A percentile compares a stretch with the other conserved stretches of the same genome.
phyloP scores from a whole-genome alignment of 306 rosid genomes.

The Cicer arietinum region DNA sequence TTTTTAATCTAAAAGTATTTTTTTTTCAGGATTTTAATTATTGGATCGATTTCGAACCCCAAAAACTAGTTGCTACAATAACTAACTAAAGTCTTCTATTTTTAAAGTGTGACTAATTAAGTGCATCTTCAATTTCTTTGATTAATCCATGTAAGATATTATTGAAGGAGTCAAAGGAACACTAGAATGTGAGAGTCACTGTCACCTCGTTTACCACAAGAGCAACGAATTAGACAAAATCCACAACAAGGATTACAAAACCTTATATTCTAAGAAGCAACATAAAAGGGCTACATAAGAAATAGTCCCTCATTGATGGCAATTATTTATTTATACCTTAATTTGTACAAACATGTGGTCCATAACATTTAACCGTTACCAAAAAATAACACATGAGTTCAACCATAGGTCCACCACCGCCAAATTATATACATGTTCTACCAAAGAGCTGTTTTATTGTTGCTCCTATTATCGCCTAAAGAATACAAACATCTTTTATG shows the following conservation, averaged over 20 bases:
- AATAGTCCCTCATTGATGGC: constrained; percentile 7
- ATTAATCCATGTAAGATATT: too few species aligned
- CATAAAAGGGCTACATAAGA: constrained; percentile 22
- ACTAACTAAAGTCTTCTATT: too few species aligned
- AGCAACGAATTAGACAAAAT: constrained; percentile 30
- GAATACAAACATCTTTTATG: constrained; percentile 3
- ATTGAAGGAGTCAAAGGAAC: constrained; percentile 27
- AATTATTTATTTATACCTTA: not conserved
- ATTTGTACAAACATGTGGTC: constrained; percentile 22
- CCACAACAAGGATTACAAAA: constrained; percentile 26
- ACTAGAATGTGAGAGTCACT: constrained; percentile 6
- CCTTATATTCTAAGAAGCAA: constrained; percentile 15
- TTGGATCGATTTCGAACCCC: too few species aligned
- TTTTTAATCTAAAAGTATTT: too few species aligned
- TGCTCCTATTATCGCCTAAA: constrained; percentile 11
- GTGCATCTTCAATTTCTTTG: too few species aligned
- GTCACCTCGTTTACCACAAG: constrained; percentile 26
- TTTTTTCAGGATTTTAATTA: too few species aligned
- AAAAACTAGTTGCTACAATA: too few species aligned
- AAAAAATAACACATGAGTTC: not conserved
- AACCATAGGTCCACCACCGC: constrained; percentile 13
- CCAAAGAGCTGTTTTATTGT: not conserved
- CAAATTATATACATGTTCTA: not conserved
- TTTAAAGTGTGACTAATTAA: too few species aligned
- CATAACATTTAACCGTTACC: constrained; percentile 13